phyloP scores from a whole-genome alignment of 441 rosid genomes.

The Populus hybrid region DNA sequence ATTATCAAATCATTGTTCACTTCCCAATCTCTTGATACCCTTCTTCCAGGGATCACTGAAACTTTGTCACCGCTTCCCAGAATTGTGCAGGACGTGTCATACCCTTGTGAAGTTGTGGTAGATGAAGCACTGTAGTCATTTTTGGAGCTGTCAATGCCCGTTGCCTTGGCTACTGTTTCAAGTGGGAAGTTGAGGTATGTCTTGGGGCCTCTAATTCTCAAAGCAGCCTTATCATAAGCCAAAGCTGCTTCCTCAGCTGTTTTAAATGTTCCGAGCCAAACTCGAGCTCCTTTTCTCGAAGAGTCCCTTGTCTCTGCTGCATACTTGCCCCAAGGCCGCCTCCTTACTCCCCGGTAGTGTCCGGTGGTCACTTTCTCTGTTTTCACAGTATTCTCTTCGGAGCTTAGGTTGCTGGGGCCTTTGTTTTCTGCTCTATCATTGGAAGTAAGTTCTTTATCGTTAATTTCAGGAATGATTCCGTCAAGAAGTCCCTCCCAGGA shows the following conservation, averaged over 20 bases:
- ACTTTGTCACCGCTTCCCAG: constrained; percentile 3
- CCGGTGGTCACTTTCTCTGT: constrained; percentile 38
- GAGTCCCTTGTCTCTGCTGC: constrained; percentile 96
- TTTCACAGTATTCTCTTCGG: constrained; percentile 9
- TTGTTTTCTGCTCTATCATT: constrained; percentile 11
- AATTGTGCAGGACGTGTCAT: background rate
- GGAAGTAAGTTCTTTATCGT: background rate
- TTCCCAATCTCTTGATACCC: constrained; percentile 36
- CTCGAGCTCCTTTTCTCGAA: constrained; percentile 78
- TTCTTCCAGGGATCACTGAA: constrained; percentile 28
- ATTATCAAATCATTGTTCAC: background rate
- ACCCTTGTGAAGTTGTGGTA: constrained; percentile 6
- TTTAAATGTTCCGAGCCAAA: constrained; percentile 94
- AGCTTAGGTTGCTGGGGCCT: background rate
- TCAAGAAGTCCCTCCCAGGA: constrained; percentile 58
- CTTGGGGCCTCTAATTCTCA: constrained; percentile 67
- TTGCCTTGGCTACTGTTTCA: constrained; percentile 44
- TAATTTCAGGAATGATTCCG: constrained; percentile 18
- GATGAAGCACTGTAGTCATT: constrained; percentile 9
- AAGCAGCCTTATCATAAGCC: constrained; percentile 85
- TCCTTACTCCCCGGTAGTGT: constrained; percentile 85
- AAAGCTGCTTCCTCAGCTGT: constrained; percentile 78
- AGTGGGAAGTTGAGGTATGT: constrained; percentile 72
- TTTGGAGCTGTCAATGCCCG: constrained; percentile 17
- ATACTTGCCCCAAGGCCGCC: constrained; percentile 97